Percentiles rank a stretch among this genome's conserved stretches.
These are phyloP conservation scores for Raphanus raphanistrum DNA, from an alignment of 345 rosid species.

Conservation along the genomic window DNA sequence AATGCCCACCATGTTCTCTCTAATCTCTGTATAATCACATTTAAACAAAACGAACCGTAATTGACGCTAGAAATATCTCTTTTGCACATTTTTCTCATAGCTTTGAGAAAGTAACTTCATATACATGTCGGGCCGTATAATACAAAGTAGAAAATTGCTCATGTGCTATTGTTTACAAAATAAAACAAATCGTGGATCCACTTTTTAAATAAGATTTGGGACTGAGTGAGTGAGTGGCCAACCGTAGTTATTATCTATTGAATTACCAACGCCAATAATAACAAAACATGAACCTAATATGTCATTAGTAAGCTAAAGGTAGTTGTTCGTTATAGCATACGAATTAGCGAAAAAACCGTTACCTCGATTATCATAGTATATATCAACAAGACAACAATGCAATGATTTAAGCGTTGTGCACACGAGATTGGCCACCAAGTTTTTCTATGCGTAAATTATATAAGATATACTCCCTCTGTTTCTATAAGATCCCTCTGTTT, in stretches of 20 bases:
- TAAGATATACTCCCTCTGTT: no score
- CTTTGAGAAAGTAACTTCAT: constrained; percentile 26
- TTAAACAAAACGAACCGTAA: constrained; percentile 25
- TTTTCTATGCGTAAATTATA: constrained; percentile 1
- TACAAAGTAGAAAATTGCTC: constrained; percentile 26
- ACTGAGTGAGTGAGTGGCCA: neutral
- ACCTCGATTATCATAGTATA: neutral
- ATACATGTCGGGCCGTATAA: constrained; percentile 31
- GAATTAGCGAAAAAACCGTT: constrained; percentile 33
- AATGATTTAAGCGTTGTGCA: constrained; percentile 13
- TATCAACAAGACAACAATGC: neutral
- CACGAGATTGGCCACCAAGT: constrained; percentile 21
- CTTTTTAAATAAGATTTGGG: constrained; percentile 5
- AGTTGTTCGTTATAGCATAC: constrained; percentile 33
- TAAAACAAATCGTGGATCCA: constrained; percentile 26
- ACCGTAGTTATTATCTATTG: neutral
- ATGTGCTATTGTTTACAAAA: constrained; percentile 20
- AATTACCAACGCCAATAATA: constrained; percentile 18
- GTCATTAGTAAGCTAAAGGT: constrained; percentile 19
- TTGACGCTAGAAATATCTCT: constrained; percentile 33
- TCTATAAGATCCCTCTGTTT: no score
- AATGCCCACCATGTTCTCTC: neutral
- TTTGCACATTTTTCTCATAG: neutral
- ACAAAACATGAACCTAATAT: neutral
- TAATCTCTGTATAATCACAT: neutral